phyloP scores from a whole-genome alignment of 1,139 yeast genomes.

The Kluyveromyces sp. region DNA sequence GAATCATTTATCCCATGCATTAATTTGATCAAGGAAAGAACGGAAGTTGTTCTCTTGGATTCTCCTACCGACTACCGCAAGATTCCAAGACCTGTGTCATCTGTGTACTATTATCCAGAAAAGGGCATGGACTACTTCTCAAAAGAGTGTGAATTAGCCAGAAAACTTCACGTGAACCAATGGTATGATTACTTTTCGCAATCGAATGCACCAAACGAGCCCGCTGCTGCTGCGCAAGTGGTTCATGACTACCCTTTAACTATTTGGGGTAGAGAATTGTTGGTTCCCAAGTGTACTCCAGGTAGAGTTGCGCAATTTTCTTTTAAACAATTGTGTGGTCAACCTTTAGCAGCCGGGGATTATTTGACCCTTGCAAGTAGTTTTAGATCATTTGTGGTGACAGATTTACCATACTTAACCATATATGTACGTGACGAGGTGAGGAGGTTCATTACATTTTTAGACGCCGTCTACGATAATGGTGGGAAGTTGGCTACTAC shows the following conservation, averaged over 20 bases:
- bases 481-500: conserved; percentile 85
- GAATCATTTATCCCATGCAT: conserved; percentile 89
- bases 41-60: conserved; percentile 71
- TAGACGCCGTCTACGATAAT: conserved; percentile 91
- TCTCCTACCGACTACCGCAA: conserved; percentile 93
- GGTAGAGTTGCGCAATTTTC: conserved; percentile 85
- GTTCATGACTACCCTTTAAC: conserved; percentile 19
- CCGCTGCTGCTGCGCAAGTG: conserved; percentile 11
- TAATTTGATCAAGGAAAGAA: conserved; percentile 61
- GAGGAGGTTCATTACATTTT: conserved; percentile 82
- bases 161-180: conserved; percentile 54
- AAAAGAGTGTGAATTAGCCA: conserved; percentile 42
- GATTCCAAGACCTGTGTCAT: conserved; percentile 72
- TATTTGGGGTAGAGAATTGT: conserved; percentile 84
- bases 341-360: conserved; percentile 92
- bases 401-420: conserved; percentile 85
- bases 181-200: conserved; percentile 80
- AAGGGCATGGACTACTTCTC: conserved; percentile 52
- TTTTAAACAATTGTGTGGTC: conserved; percentile 77
- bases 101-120: conserved; percentile 72
- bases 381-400: conserved; percentile 70
- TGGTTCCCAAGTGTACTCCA: conserved; percentile 68
- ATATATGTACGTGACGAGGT: conserved; percentile 74
- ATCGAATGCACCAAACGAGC: conserved; percentile 33
- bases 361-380: conserved; percentile 75